Conservation (phyloP, 2,329 filamentous ascomycete genomes). For the Ophiocordyceps australis region DNA sequence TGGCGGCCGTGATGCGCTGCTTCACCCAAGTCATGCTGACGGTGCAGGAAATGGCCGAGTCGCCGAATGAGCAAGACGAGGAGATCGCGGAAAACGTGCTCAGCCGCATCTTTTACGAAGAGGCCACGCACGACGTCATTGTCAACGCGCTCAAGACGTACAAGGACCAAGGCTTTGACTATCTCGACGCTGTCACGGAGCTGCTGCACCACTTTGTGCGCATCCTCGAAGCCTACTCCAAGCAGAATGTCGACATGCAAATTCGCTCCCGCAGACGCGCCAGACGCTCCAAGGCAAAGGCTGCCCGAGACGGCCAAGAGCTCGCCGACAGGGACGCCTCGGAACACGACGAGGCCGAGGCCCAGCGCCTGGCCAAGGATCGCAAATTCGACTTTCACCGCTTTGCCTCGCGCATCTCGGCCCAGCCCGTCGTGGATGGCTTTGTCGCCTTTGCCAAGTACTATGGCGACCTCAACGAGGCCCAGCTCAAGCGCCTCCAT, state of each 20-base stretch:
- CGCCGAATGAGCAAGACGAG: slow-evolving; percentile 75
- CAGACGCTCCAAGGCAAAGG: slow-evolving; percentile 55
- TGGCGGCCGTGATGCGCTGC: slow-evolving; percentile 79
- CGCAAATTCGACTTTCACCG: slow-evolving; percentile 86
- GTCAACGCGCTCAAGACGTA: slow-evolving; percentile 68
- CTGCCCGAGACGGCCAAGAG: slow-evolving; percentile 21
- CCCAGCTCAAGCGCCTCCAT: slow-evolving; percentile 80
- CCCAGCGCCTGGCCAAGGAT: slow-evolving; percentile 56
- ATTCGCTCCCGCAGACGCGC: slow-evolving; percentile 65
- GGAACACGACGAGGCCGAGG: slow-evolving; percentile 52
- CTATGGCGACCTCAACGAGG: slow-evolving; percentile 61
- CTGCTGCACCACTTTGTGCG: slow-evolving; percentile 81
- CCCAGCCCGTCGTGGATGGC: slow-evolving; percentile 73
- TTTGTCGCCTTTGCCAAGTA: slow-evolving; percentile 66
- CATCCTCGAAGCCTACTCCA: slow-evolving; percentile 83
- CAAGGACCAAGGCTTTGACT: slow-evolving; percentile 86
- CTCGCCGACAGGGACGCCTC: slow-evolving; percentile 46
- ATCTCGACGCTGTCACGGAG: slow-evolving; percentile 82
- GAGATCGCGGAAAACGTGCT: slow-evolving; percentile 97
- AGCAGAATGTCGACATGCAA: slow-evolving; percentile 87
- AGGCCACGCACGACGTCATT: slow-evolving; percentile 78
- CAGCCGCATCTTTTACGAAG: slow-evolving; percentile 95
- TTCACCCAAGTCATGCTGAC: slow-evolving; percentile 90
- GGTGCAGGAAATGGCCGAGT: slow-evolving; percentile 80
- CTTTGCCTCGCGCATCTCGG: slow-evolving; percentile 65